phyloP scores from a whole-genome alignment of 2,329 filamentous ascomycete species.

The Fusarium tricinctum region DNA sequence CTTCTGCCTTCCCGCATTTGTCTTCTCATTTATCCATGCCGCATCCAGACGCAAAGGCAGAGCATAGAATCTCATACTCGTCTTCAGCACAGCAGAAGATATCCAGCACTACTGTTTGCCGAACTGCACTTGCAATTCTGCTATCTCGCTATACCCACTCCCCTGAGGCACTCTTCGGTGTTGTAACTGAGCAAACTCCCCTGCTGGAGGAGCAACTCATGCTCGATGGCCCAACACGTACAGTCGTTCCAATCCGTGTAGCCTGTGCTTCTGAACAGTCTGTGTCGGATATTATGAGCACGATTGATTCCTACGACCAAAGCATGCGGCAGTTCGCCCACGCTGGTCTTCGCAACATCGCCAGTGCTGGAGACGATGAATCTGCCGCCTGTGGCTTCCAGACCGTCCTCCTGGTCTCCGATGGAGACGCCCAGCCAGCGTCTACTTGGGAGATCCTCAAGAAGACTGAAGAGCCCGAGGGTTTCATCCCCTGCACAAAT shows the following conservation, averaged over 20 bases:
- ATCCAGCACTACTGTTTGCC: background rate
- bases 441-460: background rate
- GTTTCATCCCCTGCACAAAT: constrained; percentile 15
- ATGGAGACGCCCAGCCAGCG: background rate
- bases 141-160: constrained; percentile 20
- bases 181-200: background rate
- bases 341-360: constrained; percentile 10
- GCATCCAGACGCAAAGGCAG: background rate
- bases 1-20: constrained; percentile 16
- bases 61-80: background rate
- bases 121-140: constrained; percentile 12
- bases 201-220: background rate
- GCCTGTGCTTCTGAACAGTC: background rate
- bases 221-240: background rate
- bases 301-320: background rate
- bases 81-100: fast-evolving
- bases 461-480: background rate
- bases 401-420: constrained; percentile 9
- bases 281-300: background rate
- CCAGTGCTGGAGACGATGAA: constrained; percentile 1
- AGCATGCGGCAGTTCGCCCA: background rate
- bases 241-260: constrained; percentile 12
- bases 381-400: constrained; percentile 25
- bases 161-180: constrained; percentile 12
- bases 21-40: background rate